These are phyloP conservation scores for Nicotiana tomentosiformis DNA, from an alignment of 257 asterid genomes.

Conservation along the genomic window DNA sequence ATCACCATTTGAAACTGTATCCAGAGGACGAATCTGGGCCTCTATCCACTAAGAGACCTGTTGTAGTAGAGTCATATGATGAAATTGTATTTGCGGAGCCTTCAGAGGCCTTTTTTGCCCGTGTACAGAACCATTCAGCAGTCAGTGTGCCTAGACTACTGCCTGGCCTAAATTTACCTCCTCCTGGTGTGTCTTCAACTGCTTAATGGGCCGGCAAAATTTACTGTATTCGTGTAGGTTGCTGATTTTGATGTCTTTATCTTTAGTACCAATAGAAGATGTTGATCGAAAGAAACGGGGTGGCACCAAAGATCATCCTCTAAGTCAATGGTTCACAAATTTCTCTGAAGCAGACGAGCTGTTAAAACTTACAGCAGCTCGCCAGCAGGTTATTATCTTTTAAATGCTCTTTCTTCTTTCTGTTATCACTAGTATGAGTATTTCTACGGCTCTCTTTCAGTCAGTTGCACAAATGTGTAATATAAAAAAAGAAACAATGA, in stretches of 20 bases:
- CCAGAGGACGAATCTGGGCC: conserved; percentile 82
- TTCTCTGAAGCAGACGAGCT: conserved; percentile 93
- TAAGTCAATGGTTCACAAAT: conserved; percentile 69
- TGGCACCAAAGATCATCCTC: conserved; percentile 70
- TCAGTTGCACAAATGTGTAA: background rate
- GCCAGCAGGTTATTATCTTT: conserved; percentile 66
- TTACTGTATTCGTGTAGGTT: conserved; percentile 4
- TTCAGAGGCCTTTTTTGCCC: conserved; percentile 65
- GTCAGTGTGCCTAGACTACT: conserved; percentile 73
- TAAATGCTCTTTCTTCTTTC: conserved; percentile 1
- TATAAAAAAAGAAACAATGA: background rate
- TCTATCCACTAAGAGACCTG: conserved; percentile 71
- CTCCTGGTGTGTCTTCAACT: conserved; percentile 42
- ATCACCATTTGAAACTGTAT: conserved; percentile 81
- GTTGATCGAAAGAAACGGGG: conserved; percentile 47
- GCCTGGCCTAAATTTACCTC: conserved; percentile 44
- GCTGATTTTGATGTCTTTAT: conserved; percentile 5
- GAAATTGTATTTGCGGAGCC: conserved; percentile 86
- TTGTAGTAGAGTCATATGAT: conserved; percentile 76
- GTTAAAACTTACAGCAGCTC: conserved; percentile 87
- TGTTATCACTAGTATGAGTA: background rate
- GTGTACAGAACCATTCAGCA: conserved; percentile 74
- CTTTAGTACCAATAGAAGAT: conserved; percentile 52
- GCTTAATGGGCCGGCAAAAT: background rate
- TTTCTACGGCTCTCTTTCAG: background rate